phyloP scores from a whole-genome alignment of 2,329 filamentous ascomycete genomes.

The Fusarium globosum region DNA sequence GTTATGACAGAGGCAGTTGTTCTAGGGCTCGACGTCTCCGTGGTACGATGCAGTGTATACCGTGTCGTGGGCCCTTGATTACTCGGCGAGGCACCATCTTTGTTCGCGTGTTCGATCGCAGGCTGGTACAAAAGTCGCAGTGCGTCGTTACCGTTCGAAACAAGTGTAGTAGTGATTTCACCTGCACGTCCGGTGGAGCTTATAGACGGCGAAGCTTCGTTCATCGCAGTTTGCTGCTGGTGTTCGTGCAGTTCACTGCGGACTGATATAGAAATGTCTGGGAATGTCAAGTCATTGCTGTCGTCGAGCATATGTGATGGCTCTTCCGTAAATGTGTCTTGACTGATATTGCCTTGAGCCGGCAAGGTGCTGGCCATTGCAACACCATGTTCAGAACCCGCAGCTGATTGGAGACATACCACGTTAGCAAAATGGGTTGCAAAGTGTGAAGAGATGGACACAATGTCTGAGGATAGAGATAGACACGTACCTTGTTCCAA shows the following conservation, averaged over 20 bases:
- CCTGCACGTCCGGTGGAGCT: not conserved
- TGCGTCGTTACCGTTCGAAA: conserved; percentile 65
- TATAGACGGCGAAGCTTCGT: not conserved
- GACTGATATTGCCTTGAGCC: not conserved
- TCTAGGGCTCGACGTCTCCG: not conserved
- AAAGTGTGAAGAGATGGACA: not conserved
- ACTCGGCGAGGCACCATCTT: not conserved
- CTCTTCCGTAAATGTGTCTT: not conserved
- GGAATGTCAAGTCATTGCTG: not conserved
- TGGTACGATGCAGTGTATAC: not conserved
- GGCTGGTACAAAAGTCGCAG: conserved; percentile 64
- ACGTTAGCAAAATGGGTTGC: not conserved
- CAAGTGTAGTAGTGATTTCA: conserved; percentile 53
- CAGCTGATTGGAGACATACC: not conserved
- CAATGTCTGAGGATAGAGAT: not conserved
- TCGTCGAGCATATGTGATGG: not conserved
- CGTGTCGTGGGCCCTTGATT: not conserved
- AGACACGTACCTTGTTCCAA: not conserved
- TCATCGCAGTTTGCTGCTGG: not conserved
- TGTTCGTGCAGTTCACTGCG: not conserved
- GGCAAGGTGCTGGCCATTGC: not conserved
- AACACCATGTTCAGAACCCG: not conserved
- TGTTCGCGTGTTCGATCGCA: conserved; percentile 17
- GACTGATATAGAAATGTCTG: not conserved
- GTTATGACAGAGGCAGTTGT: not conserved